A percentile compares a stretch with the other conserved stretches of the same genome.
phyloP scores from a whole-genome alignment of 257 asterid species.

The Penstemon barbatus region DNA sequence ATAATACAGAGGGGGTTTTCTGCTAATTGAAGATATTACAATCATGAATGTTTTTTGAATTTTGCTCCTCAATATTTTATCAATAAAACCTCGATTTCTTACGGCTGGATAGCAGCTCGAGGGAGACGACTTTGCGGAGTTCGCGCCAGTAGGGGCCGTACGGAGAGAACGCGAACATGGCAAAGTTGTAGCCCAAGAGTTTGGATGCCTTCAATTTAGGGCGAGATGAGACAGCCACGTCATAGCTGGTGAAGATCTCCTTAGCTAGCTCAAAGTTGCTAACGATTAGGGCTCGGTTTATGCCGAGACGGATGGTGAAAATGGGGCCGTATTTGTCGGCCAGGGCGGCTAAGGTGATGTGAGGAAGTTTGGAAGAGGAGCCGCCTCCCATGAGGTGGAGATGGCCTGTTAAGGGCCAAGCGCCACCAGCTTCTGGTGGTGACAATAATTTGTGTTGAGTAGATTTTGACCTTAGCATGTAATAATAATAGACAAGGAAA shows the following conservation, averaged over 20 bases:
- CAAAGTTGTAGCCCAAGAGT: constrained; percentile 26
- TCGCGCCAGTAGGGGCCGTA: constrained; percentile 38
- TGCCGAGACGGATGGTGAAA: constrained; percentile 40
- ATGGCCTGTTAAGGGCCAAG: constrained; percentile 39
- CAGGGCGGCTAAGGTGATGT: constrained; percentile 21
- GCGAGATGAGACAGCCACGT: constrained; percentile 30
- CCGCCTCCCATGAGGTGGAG: constrained; percentile 37
- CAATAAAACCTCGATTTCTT: too few species aligned
- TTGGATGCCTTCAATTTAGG: constrained; percentile 18
- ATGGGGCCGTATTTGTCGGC: constrained; percentile 40
- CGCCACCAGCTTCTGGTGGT: constrained; percentile 40
- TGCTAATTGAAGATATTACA: too few species aligned
- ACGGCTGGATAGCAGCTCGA: constrained; percentile 35
- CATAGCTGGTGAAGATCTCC: constrained; percentile 39
- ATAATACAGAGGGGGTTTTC: too few species aligned
- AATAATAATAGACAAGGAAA: not conserved
- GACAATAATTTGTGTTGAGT: not conserved
- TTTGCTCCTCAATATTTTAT: too few species aligned
- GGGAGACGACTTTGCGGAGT: constrained; percentile 30
- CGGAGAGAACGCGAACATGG: constrained; percentile 38
- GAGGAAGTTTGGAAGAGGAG: constrained; percentile 29
- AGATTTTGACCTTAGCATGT: not conserved
- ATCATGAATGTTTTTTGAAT: too few species aligned
- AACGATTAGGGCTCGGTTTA: constrained; percentile 35
- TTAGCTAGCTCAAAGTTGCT: constrained; percentile 36